Evolutionary conservation across 2,329 filamentous ascomycete species (phyloP).

Genomic region (Trichoderma guizhouense): DNA sequence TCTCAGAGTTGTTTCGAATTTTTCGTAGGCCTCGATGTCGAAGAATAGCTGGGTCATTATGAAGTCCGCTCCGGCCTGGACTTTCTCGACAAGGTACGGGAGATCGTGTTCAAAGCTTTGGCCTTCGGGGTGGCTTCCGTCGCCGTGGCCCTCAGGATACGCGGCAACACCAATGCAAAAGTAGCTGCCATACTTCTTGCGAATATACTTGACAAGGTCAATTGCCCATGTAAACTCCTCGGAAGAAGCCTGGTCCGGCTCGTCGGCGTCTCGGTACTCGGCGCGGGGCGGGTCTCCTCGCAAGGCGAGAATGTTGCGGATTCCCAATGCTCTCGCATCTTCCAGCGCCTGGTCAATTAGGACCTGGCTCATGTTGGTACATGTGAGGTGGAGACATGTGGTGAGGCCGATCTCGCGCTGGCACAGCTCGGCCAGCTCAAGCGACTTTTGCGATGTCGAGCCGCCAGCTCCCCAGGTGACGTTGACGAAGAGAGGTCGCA

Average conservation of each 20-base stretch:
- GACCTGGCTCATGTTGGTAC: constrained; percentile 90
- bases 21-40: constrained; percentile 76
- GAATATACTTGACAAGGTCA: constrained; percentile 87
- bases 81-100: constrained; percentile 87
- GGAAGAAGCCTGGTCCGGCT: constrained; percentile 58
- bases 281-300: constrained; percentile 86
- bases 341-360: constrained; percentile 86
- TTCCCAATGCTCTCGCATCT: constrained; percentile 84
- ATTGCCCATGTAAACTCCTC: constrained; percentile 84
- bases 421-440: constrained; percentile 92
- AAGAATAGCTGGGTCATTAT: constrained; percentile 99
- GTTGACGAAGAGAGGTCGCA: constrained; percentile 91
- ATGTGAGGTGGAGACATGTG: constrained; percentile 93
- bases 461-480: constrained; percentile 98
- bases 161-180: constrained; percentile 94
- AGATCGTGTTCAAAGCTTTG: constrained; percentile 75
- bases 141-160: constrained; percentile 93
- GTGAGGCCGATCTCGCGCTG: constrained; percentile 89
- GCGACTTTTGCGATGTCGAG: constrained; percentile 83
- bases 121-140: constrained; percentile 75
- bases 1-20: constrained; percentile 73
- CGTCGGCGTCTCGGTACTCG: constrained; percentile 66
- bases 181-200: constrained; percentile 81
- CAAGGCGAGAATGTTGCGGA: constrained; percentile 89
- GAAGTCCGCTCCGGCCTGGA: constrained; percentile 87